These are phyloP conservation scores for Coelastrella sp. DNA, from an alignment of 139 green algal genomes.

Conservation along the genomic window DNA sequence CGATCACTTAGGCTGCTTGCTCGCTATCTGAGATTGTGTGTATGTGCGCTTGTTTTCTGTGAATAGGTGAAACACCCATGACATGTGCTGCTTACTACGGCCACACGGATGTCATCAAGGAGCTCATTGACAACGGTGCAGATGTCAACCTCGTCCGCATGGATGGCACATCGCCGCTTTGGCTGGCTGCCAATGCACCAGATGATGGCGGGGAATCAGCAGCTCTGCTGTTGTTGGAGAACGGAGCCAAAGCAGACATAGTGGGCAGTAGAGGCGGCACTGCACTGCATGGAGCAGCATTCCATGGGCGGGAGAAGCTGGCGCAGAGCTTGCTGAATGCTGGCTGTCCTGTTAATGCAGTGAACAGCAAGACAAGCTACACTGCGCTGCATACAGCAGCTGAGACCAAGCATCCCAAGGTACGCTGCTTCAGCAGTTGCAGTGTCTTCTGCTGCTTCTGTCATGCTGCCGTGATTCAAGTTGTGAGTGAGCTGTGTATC, in stretches of 20 bases:
- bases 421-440: background rate
- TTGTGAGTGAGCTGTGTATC: too few relatives aligned
- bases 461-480: too few relatives aligned
- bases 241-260: slow-evolving; percentile 31
- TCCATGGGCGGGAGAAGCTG: slow-evolving; percentile 32
- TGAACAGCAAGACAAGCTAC: slow-evolving; percentile 46
- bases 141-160: slow-evolving; percentile 44
- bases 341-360: slow-evolving; percentile 39
- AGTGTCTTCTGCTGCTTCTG: background rate
- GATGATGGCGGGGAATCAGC: slow-evolving; percentile 34
- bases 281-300: slow-evolving; percentile 35
- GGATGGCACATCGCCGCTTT: slow-evolving; percentile 42
- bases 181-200: slow-evolving; percentile 36
- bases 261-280: slow-evolving; percentile 24
- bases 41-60: background rate
- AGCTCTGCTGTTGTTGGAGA: slow-evolving; percentile 21
- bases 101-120: slow-evolving; percentile 37
- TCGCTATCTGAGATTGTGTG: background rate
- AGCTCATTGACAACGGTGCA: slow-evolving; percentile 41
- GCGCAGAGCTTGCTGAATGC: slow-evolving; percentile 5
- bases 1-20: too few relatives aligned
- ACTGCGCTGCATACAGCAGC: slow-evolving; percentile 43
- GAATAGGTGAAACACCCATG: slow-evolving; percentile 40
- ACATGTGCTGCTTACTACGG: slow-evolving; percentile 42
- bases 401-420: slow-evolving; percentile 45